Evolutionary conservation across 2,329 filamentous ascomycete species (phyloP), one percentile per base, ranked within the genome.

Genomic region (Fusarium tuaranense): DNA sequence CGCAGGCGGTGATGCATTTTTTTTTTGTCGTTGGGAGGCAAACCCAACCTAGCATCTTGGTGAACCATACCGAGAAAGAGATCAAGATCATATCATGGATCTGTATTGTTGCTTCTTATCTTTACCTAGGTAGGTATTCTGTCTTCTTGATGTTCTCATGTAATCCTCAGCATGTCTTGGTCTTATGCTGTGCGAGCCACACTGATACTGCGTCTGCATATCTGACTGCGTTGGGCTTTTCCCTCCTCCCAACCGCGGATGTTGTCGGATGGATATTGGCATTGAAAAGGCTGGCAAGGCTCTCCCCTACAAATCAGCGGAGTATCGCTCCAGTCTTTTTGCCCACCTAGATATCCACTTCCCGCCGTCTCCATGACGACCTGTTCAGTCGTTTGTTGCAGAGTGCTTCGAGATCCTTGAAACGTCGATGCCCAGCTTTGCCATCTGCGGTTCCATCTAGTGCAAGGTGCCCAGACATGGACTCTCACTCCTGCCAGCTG

Each of bases 361-460:
- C 72, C 71, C 55, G 66, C 61, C 69, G 67, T 78, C 75, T 76
- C 75, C 75, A 69, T 70, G 76, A 58, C 73, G 69, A 78, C 71
- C 55, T 63, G 51, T 63, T 63, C 53, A 65, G 60, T 30, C 53
- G 27, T 55, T 22, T 53, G 34, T 65, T 22, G 27, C 27, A 65
- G 55, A 65, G 44, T 68, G 67, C 9, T 53, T 75, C 18, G n/a
- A 69, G 34, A 69, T 67, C 66, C 60, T 63, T 51, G 69, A 13
- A 18, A 63, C 22, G 39, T 67, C 22, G 60, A 70, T 55, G 59
- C 41, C 60, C 13, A 62, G 41, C 36, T 62, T 65, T 48, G 22
- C 39, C 27, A 70, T 70, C 39, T 32, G 18, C 18, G 32, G n/a
- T n/a, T 53, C 16, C 38, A 16, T 18, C 34, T 41, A n/a, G 39